phyloP scores from a whole-genome alignment of 2,329 filamentous ascomycete species.

The Alternaria sp. region DNA sequence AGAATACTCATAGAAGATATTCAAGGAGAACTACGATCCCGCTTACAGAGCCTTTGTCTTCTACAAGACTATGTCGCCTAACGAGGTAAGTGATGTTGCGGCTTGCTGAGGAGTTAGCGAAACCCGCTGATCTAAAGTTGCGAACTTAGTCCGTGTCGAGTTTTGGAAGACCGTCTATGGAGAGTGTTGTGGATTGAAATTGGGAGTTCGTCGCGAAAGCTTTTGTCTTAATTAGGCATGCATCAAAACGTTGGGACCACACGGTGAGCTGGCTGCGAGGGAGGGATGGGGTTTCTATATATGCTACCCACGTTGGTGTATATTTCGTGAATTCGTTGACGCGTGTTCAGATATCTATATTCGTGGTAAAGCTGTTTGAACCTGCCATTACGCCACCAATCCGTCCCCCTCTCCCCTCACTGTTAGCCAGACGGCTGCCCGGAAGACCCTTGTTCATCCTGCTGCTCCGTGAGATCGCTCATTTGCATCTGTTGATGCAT shows the following conservation, averaged over 20 bases:
- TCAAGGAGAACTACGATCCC: neutral
- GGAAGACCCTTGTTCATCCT: neutral
- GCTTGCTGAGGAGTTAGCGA: neutral
- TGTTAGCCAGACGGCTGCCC: neutral
- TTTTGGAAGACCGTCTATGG: neutral
- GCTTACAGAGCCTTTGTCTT: neutral
- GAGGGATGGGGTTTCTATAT: no score
- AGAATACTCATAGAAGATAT: neutral
- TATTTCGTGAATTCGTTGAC: no score
- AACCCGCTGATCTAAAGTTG: neutral
- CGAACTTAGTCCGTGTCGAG: neutral
- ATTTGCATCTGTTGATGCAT: constrained; percentile 2
- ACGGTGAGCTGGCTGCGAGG: no score
- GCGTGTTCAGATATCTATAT: neutral
- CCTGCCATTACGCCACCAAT: no score
- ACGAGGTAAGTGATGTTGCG: neutral
- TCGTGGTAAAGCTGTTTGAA: neutral
- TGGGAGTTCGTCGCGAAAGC: neutral
- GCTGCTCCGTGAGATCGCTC: neutral
- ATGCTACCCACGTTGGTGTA: no score
- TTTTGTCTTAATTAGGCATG: no score
- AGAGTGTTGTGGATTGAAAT: neutral
- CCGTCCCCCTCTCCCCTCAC: no score
- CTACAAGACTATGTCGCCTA: neutral
- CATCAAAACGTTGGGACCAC: no score